phyloP scores from a whole-genome alignment of 2,329 filamentous ascomycete species.

The Fusarium brevicatenulatum region DNA sequence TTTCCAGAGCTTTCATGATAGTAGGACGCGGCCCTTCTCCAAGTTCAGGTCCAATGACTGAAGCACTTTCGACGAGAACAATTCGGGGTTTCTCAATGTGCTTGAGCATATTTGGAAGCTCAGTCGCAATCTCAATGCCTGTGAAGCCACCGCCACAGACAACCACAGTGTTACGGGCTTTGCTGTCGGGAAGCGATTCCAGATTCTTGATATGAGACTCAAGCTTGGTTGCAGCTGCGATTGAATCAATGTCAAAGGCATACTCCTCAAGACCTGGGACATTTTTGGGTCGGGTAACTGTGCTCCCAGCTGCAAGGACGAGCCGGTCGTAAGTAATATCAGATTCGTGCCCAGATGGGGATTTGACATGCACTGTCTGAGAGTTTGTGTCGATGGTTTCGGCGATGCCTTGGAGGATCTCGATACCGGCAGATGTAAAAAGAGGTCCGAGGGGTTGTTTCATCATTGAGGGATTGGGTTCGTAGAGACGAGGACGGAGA shows the following conservation, averaged over 20 bases:
- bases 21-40: constrained; percentile 47
- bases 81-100: constrained; percentile 13
- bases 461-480: constrained; percentile 42
- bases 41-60: constrained; percentile 47
- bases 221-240: constrained; percentile 42
- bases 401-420: constrained; percentile 40
- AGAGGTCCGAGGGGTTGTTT: constrained; percentile 28
- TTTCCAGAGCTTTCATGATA: constrained; percentile 46
- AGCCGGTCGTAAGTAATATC: constrained; percentile 46
- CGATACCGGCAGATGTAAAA: constrained; percentile 42
- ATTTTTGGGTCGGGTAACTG: constrained; percentile 41
- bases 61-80: constrained; percentile 45
- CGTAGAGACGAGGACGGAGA: constrained; percentile 50
- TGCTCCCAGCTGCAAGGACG: constrained; percentile 51
- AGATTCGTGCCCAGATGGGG: background rate
- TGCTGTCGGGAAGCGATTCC: constrained; percentile 30
- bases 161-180: constrained; percentile 49
- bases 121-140: constrained; percentile 47
- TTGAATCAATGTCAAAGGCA: constrained; percentile 49
- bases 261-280: constrained; percentile 46
- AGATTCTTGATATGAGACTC: constrained; percentile 44
- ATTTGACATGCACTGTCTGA: constrained; percentile 28
- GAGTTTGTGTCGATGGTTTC: constrained; percentile 29
- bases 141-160: constrained; percentile 51
- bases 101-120: constrained; percentile 45